Percentiles rank a stretch among this genome's conserved stretches.
Evolutionary conservation across 441 rosid genomes (phyloP).

Genomic region (Geranium incanum): DNA sequence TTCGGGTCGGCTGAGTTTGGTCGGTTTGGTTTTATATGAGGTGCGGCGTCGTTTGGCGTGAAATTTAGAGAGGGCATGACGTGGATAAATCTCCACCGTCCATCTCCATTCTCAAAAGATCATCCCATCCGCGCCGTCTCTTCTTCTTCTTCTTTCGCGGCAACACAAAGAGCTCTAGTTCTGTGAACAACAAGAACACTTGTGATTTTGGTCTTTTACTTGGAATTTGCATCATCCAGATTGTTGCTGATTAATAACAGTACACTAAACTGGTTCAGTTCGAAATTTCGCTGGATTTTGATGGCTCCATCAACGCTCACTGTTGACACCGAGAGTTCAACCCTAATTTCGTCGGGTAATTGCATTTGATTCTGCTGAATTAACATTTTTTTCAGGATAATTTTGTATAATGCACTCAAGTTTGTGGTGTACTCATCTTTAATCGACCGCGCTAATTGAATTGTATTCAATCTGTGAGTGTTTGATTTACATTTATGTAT

Average conservation of each 20-base stretch:
- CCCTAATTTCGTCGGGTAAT: slow-evolving; percentile 31
- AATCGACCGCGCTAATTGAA: neutral
- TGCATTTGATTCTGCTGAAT: neutral
- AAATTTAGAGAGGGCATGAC: neutral
- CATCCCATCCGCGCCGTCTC: neutral
- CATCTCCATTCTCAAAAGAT: neutral
- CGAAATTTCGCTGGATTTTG: neutral
- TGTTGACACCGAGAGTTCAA: slow-evolving; percentile 31
- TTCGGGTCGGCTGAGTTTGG: too few relatives aligned
- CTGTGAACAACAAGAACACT: too few relatives aligned
- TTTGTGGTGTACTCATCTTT: too few relatives aligned
- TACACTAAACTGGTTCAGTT: neutral
- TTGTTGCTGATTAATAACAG: neutral
- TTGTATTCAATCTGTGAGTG: neutral
- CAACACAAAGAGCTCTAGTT: too few relatives aligned
- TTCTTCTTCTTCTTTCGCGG: neutral
- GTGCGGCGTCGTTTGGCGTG: neutral
- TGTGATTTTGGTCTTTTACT: neutral
- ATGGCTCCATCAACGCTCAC: slow-evolving; percentile 46
- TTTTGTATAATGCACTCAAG: neutral
- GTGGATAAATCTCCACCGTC: neutral
- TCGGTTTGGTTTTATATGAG: too few relatives aligned
- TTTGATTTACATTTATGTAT: neutral
- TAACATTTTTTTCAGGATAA: neutral
- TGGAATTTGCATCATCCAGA: neutral